Base-by-base conservation (phyloP, 495 filamentous ascomycete genomes). In the Xylaria palmicola region DNA sequence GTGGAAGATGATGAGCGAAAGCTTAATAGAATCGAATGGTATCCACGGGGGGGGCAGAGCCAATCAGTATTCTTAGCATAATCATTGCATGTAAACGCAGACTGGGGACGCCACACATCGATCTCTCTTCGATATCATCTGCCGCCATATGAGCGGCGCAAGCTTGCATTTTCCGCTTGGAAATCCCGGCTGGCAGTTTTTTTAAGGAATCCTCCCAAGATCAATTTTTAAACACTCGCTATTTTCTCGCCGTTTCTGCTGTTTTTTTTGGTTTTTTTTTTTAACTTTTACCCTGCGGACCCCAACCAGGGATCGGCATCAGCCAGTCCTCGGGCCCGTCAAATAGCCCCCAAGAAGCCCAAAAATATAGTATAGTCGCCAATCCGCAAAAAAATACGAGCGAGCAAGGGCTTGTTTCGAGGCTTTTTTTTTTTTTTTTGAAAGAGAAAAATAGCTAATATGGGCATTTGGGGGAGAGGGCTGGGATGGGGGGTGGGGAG, bases 401-500 rank as follows among this genome's bases (percentile, higher is more conserved):
- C 8, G 6, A 22, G 39, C 8, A 1, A n/a, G 20, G 37, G 37
- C 26, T 56, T 44, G 20, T 4, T 1, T 22, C 6, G 20, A 56
- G 53, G 13, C 4, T 6, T 1, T 48, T 12, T 5, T 13, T 20
- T n/a, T n/a, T n/a, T n/a, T n/a, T n/a, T n/a, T n/a, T n/a, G n/a
- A n/a, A n/a, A 20, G 39, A 34, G 10, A 44, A 0, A 17, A 34
- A 43, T 12, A 10, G 19, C 9, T 29, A 29, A 50, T 30, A 26
- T 29, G 47, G 15, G 36, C 15, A 12, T 24, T 40, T 37, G 32
- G 48, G 19, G 4, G 51, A 41, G 26, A 19, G 36, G 58, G 15
- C 34, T 32, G 34, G 44, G 55, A 58, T 67, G 60, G 9, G 17
- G 27, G 29, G n/a, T n/a, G 59, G 48, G n/a, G 39, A 56, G 37